Conservation (phyloP, 2,329 filamentous ascomycete species). For the Colletotrichum orchidophilum region DNA sequence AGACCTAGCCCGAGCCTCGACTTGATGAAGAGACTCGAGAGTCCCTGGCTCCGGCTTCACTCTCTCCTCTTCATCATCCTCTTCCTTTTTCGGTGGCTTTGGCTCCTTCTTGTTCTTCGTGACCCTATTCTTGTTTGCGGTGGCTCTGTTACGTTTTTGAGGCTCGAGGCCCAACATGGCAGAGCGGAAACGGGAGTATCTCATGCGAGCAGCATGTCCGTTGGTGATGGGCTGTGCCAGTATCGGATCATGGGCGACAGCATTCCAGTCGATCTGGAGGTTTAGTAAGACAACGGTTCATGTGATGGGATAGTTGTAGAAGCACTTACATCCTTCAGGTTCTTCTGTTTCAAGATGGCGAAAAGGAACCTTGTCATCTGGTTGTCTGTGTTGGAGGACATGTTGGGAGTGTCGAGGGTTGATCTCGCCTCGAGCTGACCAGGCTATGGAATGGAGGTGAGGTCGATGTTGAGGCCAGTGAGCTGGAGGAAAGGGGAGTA, state of each 20-base stretch:
- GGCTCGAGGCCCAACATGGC: conserved; percentile 59
- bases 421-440: conserved; percentile 5
- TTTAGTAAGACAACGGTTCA: conserved; percentile 35
- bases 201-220: conserved; percentile 69
- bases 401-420: conserved; percentile 42
- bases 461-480: conserved; percentile 14
- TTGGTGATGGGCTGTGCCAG: conserved; percentile 65
- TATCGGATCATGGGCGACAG: conserved; percentile 64
- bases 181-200: conserved; percentile 62
- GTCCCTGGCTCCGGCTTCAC: conserved; percentile 52
- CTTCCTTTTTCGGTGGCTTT: conserved; percentile 50
- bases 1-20: conserved; percentile 19
- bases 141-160: conserved; percentile 54
- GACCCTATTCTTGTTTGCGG: conserved; percentile 52
- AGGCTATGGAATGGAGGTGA: conserved; percentile 10
- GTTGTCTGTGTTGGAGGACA: conserved; percentile 66
- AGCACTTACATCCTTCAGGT: conserved; percentile 66
- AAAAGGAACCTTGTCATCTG: conserved; percentile 67
- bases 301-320: conserved; percentile 26
- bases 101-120: conserved; percentile 56
- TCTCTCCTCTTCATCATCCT: conserved; percentile 37
- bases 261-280: conserved; percentile 66
- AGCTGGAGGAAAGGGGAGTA: conserved; percentile 34
- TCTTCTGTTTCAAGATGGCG: conserved; percentile 68
- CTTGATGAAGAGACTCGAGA: conserved; percentile 33